Conservation (phyloP, 2,329 filamentous ascomycete species). For the Fusarium compactum region DNA sequence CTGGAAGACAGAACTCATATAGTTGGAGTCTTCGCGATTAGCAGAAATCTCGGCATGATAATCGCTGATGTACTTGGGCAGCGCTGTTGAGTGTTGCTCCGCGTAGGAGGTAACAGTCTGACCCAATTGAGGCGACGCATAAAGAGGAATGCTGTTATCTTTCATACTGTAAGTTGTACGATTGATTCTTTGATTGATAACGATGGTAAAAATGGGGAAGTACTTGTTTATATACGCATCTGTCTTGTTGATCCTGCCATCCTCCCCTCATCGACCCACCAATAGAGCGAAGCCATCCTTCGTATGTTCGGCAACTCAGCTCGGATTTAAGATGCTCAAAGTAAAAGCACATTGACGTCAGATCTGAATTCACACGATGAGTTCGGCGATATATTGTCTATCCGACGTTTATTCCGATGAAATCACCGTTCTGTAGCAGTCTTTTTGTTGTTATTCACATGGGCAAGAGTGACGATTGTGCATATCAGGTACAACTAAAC, state of each 20-base stretch:
- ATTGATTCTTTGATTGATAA: not conserved
- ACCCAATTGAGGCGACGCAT: constrained; percentile 57
- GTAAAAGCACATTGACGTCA: constrained; percentile 14
- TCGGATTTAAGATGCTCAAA: constrained; percentile 30
- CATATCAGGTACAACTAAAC: constrained; percentile 6
- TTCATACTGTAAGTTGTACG: constrained; percentile 54
- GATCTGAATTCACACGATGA: constrained; percentile 5
- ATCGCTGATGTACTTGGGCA: constrained; percentile 57
- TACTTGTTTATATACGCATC: constrained; percentile 6
- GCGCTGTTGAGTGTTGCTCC: constrained; percentile 55
- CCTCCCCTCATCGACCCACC: constrained; percentile 27
- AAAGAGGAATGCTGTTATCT: constrained; percentile 54
- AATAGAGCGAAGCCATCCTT: constrained; percentile 18
- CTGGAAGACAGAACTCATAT: constrained; percentile 59
- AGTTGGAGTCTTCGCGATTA: constrained; percentile 49
- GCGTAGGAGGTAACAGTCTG: constrained; percentile 59
- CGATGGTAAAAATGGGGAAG: not conserved
- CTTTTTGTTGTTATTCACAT: constrained; percentile 8
- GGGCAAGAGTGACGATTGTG: not conserved
- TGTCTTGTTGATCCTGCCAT: constrained; percentile 21
- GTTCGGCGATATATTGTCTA: constrained; percentile 11
- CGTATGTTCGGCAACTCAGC: constrained; percentile 20
- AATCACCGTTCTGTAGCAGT: constrained; percentile 5
- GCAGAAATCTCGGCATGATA: constrained; percentile 54
- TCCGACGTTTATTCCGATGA: constrained; percentile 34